Evolutionary conservation across 176 grass and related monocot genomes (phyloP).

Genomic region (Stipa capillata): DNA sequence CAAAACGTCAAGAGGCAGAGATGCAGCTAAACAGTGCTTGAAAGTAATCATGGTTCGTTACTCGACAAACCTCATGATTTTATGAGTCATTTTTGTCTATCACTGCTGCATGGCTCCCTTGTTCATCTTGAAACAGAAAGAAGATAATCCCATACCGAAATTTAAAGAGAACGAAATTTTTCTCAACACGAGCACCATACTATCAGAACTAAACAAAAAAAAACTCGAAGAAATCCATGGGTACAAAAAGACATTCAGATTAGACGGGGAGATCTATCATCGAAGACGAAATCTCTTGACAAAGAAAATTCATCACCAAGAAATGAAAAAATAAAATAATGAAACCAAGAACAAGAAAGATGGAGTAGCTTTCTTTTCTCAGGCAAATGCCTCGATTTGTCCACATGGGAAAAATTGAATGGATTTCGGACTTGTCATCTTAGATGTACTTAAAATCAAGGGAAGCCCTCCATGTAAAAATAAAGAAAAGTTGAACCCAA

Average conservation of each 20-base stretch:
- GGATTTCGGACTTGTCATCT: conserved; percentile 38
- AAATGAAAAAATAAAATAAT: neutral
- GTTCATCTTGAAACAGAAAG: neutral
- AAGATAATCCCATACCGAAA: neutral
- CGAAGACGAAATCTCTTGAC: neutral
- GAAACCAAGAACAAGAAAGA: neutral
- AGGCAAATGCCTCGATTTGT: conserved; percentile 39
- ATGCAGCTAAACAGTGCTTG: conserved; percentile 60
- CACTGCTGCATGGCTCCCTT: conserved; percentile 33
- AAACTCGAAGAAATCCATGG: no score
- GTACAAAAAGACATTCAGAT: no score
- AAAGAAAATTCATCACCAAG: neutral
- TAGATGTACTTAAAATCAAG: neutral
- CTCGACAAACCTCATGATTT: conserved; percentile 23
- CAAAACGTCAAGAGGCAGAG: neutral
- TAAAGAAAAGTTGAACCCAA: neutral
- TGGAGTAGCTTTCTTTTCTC: neutral
- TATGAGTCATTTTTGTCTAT: conserved; percentile 30
- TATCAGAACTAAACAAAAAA: no score
- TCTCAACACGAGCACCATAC: no score
- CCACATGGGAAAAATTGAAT: conserved; percentile 15
- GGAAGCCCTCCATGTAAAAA: neutral
- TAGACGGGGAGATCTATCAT: no score
- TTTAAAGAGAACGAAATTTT: no score
- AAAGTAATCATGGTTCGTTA: conserved; percentile 25